These are phyloP conservation scores for Pistacia integerrima DNA, from an alignment of 345 rosid species.

Conservation along the genomic window DNA sequence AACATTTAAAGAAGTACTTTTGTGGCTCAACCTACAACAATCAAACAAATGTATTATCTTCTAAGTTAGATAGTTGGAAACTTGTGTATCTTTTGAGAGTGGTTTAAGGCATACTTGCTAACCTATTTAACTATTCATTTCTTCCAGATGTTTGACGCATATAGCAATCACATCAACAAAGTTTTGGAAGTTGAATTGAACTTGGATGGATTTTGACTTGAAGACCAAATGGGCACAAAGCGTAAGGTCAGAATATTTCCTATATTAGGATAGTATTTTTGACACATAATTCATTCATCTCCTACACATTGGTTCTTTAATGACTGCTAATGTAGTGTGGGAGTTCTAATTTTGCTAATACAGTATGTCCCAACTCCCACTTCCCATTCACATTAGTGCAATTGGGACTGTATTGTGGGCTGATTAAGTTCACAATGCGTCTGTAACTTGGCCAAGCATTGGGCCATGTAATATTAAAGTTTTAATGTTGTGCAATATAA, in stretches of 20 bases:
- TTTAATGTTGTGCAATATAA: too few species aligned
- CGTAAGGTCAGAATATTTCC: constrained; percentile 39
- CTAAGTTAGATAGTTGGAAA: too few species aligned
- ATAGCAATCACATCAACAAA: constrained; percentile 49
- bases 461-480: too few species aligned
- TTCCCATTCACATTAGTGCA: too few species aligned
- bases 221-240: constrained; percentile 33
- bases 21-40: neutral
- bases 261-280: neutral
- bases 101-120: constrained; percentile 8
- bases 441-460: too few species aligned
- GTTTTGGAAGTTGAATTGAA: constrained; percentile 43
- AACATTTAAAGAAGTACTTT: neutral
- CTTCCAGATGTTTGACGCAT: constrained; percentile 56
- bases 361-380: too few species aligned
- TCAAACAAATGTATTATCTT: neutral
- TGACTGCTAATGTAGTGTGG: too few species aligned
- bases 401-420: too few species aligned
- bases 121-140: neutral
- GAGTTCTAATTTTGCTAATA: too few species aligned
- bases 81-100: neutral
- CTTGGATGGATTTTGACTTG: constrained; percentile 46
- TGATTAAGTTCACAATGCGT: too few species aligned
- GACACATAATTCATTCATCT: neutral
- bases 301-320: constrained; percentile 1